These are phyloP conservation scores for Neoarthrinium moseri DNA, from an alignment of 2,329 filamentous ascomycete species.

Conservation along the genomic window DNA sequence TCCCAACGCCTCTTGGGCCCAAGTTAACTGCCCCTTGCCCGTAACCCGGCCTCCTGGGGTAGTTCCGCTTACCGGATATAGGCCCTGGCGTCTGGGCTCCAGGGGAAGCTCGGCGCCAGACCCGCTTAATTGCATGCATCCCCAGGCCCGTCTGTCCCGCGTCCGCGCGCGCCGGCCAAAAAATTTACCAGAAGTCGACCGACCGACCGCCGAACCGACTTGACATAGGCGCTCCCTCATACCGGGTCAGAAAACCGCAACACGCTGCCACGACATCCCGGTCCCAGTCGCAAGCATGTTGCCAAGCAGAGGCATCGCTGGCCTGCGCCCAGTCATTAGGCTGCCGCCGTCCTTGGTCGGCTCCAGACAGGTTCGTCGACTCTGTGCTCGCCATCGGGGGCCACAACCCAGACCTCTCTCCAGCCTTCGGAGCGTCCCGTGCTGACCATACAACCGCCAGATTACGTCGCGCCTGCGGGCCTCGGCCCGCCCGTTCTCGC, in stretches of 20 bases:
- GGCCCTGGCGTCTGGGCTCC: background rate
- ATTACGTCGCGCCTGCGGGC: conserved; percentile 13
- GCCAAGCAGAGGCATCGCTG: conserved; percentile 43
- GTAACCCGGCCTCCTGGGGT: too few species aligned
- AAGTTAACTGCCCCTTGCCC: too few species aligned
- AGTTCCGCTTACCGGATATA: too few species aligned
- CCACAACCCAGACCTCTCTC: background rate
- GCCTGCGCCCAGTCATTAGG: conserved; percentile 33
- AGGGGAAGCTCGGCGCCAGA: background rate
- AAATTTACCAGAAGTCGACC: background rate
- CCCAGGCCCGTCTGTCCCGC: background rate
- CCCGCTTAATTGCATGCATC: conserved; percentile 5
- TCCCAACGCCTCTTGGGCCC: too few species aligned
- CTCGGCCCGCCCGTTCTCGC: conserved; percentile 14
- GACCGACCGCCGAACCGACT: too few species aligned
- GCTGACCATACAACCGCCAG: conserved; percentile 13
- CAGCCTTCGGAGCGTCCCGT: too few species aligned
- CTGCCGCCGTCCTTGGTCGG: conserved; percentile 15
- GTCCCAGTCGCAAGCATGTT: conserved; percentile 36
- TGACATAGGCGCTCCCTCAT: too few species aligned
- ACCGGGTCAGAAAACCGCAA: too few species aligned
- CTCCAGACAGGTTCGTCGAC: conserved; percentile 24
- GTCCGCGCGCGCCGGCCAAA: background rate
- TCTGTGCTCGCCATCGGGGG: background rate
- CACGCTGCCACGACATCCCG: too few species aligned